Evolutionary conservation across 2,329 filamentous ascomycete genomes (phyloP).

Genomic region (Penicillium sp.): DNA sequence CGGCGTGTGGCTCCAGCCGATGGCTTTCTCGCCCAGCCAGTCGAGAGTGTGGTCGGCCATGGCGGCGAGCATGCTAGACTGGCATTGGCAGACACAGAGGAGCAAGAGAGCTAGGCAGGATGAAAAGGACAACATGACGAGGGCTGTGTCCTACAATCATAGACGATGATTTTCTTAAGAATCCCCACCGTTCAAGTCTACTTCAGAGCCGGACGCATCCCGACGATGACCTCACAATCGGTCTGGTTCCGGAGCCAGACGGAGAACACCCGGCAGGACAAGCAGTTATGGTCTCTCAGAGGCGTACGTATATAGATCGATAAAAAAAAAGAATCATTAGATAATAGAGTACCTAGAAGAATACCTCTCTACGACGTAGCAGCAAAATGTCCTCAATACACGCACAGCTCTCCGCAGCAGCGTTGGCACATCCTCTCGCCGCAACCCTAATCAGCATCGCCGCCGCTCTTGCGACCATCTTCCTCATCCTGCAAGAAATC

Average conservation of each 20-base stretch:
- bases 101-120: not conserved
- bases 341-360: no score
- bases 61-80: not conserved
- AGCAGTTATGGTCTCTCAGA: no score
- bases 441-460: not conserved
- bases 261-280: no score
- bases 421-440: not conserved
- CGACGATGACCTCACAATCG: no score
- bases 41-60: constrained; percentile 15
- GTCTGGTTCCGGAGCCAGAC: no score
- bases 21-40: constrained; percentile 27
- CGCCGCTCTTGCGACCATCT: constrained; percentile 3
- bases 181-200: no score
- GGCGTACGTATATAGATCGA: no score
- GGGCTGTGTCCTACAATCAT: no score
- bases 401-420: not conserved
- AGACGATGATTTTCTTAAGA: no score
- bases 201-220: no score
- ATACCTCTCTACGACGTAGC: no score
- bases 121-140: not conserved
- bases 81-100: not conserved
- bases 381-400: not conserved
- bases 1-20: constrained; percentile 24
- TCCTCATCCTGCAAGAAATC: constrained; percentile 18
- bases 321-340: no score